Percentiles rank a stretch among this genome's conserved stretches.
Conservation (phyloP, 805 yeast genomes). For the Candida andamanensis region DNA sequence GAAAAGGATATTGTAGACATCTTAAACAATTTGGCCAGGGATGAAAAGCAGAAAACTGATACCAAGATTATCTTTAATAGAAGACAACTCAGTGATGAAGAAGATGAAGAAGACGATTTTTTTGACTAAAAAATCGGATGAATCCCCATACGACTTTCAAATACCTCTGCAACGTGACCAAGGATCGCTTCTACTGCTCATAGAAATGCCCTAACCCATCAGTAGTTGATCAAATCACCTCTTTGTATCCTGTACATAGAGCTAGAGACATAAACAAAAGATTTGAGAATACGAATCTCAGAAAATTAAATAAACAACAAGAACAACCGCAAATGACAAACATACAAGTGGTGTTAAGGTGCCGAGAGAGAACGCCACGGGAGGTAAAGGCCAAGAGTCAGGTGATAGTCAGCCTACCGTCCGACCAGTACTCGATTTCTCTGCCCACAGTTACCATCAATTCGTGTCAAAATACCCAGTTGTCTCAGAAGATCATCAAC, state of each 20-base stretch:
- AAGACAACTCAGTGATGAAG: slow-evolving; percentile 29
- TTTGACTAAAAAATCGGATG: slow-evolving; percentile 19
- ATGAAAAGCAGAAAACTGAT: slow-evolving; percentile 50
- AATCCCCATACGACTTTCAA: no score
- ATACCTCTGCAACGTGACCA: no score
- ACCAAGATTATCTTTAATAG: slow-evolving; percentile 62
- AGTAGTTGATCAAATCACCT: no score
- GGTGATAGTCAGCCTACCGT: slow-evolving; percentile 43
- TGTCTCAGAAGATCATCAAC: slow-evolving; percentile 22
- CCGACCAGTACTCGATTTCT: slow-evolving; percentile 22
- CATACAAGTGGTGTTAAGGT: slow-evolving; percentile 51
- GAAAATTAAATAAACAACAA: slow-evolving; percentile 4
- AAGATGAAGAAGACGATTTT: slow-evolving; percentile 28
- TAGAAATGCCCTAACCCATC: no score
- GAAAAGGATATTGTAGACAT: slow-evolving; percentile 82
- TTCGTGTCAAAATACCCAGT: slow-evolving; percentile 7
- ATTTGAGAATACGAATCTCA: no score
- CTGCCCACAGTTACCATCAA: slow-evolving; percentile 20
- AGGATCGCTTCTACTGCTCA: no score
- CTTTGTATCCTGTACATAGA: no score
- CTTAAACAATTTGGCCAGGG: slow-evolving; percentile 75
- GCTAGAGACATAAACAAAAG: no score
- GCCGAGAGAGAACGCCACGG: slow-evolving; percentile 45
- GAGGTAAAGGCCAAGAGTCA: slow-evolving; percentile 44
- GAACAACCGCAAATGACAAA: slow-evolving; percentile 21